Evolutionary conservation across 2,329 filamentous ascomycete species (phyloP).

Genomic region (Calonectria multiphialidica): DNA sequence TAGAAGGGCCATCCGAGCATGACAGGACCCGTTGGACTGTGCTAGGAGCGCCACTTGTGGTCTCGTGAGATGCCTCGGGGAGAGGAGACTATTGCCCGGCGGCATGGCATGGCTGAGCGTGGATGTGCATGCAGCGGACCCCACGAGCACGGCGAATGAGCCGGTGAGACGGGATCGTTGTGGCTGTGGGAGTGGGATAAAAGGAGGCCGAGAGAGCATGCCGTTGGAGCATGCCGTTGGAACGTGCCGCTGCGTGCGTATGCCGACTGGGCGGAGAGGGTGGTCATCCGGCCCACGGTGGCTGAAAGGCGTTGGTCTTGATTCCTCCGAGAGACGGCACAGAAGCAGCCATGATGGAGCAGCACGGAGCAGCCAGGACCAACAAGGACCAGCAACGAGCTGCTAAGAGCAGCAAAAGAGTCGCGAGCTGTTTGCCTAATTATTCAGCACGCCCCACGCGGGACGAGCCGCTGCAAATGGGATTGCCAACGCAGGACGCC

Average conservation of each 20-base stretch:
- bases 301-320: not conserved
- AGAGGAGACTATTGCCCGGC: constrained; percentile 3
- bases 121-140: not conserved
- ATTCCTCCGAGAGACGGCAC: not conserved
- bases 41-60: not conserved
- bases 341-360: too few relatives aligned
- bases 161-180: not conserved
- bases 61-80: constrained; percentile 4
- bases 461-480: constrained; percentile 23
- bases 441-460: not conserved
- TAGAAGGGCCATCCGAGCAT: not conserved
- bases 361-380: too few relatives aligned
- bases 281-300: constrained; percentile 7
- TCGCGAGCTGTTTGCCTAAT: constrained; percentile 16
- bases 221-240: not conserved
- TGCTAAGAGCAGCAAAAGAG: too few relatives aligned
- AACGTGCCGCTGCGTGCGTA: not conserved
- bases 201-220: not conserved
- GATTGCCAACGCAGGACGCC: not conserved
- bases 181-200: not conserved
- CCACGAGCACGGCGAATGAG: not conserved
- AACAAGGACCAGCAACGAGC: too few relatives aligned
- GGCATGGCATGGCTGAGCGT: not conserved
- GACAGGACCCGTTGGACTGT: constrained; percentile 8
- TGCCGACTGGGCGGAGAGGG: not conserved